Evolutionary conservation across 345 rosid genomes (phyloP).

Genomic region (Citrus glauca): DNA sequence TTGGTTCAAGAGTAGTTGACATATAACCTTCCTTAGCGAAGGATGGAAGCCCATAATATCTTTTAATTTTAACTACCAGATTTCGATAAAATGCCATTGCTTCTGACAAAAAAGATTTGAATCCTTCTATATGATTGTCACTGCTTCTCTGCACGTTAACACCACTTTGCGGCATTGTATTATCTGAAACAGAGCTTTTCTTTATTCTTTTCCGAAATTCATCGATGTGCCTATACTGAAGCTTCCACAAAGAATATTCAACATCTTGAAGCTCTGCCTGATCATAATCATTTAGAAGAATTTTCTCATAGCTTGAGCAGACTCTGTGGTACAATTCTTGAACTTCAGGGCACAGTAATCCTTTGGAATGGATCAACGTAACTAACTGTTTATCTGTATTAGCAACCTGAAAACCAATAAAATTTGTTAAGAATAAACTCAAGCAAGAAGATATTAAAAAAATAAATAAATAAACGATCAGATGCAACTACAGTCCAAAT

Average conservation of each 20-base stretch:
- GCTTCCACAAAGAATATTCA: constrained; percentile 87
- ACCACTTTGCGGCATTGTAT: constrained; percentile 17
- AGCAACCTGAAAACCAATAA: constrained; percentile 48
- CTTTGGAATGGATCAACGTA: constrained; percentile 48
- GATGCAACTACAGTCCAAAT: constrained; percentile 11
- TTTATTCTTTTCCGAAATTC: constrained; percentile 78
- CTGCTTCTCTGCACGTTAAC: constrained; percentile 15
- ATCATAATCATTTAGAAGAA: constrained; percentile 45
- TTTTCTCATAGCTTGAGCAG: constrained; percentile 57
- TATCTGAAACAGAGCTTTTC: constrained; percentile 33
- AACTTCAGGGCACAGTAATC: constrained; percentile 52
- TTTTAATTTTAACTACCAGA: constrained; percentile 43
- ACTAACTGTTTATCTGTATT: constrained; percentile 64
- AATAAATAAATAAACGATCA: neutral
- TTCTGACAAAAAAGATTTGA: constrained; percentile 54
- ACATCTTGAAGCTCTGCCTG: constrained; percentile 69
- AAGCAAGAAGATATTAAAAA: constrained; percentile 3
- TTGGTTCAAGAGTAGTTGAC: constrained; percentile 28
- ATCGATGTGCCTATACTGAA: constrained; percentile 74
- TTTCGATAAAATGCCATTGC: constrained; percentile 60
- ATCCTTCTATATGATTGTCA: constrained; percentile 40
- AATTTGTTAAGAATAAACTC: constrained; percentile 6
- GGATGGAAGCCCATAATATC: constrained; percentile 35
- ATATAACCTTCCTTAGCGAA: constrained; percentile 17
- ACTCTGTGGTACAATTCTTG: constrained; percentile 53